Conservation (phyloP, 768 basidiomycete species). For the Lactarius deliciosus region DNA sequence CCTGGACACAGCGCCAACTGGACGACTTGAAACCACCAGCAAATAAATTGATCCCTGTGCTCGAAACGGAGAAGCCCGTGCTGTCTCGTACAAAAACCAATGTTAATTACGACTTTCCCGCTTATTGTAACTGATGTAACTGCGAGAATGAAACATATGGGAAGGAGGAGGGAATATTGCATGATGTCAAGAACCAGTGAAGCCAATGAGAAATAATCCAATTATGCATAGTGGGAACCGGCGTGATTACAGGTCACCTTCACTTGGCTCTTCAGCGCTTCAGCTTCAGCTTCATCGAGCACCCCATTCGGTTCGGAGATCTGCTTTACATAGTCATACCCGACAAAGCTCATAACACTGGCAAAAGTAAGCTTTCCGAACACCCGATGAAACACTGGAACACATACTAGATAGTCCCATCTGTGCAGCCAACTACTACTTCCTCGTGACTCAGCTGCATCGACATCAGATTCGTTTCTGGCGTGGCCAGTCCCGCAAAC, state of each 20-base stretch:
- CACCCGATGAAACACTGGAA: not conserved
- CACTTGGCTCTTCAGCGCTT: not conserved
- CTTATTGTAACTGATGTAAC: not conserved
- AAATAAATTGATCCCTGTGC: not conserved
- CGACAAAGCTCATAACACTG: constrained; percentile 64
- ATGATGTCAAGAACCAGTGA: not conserved
- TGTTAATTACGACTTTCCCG: not conserved
- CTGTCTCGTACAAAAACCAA: constrained; percentile 7
- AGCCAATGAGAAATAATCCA: not conserved
- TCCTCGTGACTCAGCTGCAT: constrained; percentile 91
- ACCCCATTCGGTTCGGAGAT: constrained; percentile 10
- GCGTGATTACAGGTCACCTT: constrained; percentile 4
- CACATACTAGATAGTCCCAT: constrained; percentile 87
- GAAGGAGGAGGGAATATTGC: not conserved
- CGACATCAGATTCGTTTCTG: constrained; percentile 93
- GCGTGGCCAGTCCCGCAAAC: constrained; percentile 77
- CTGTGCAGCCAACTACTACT: constrained; percentile 90
- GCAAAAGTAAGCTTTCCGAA: constrained; percentile 16
- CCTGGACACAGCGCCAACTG: too few relatives aligned
- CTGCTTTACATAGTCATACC: constrained; percentile 51
- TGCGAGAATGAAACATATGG: not conserved
- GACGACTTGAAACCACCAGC: not conserved
- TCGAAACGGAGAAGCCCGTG: not conserved
- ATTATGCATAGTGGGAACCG: not conserved
- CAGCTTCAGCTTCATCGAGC: constrained; percentile 3